phyloP scores from a whole-genome alignment of 2,329 filamentous ascomycete species.

The Pseudogymnoascus sp. region DNA sequence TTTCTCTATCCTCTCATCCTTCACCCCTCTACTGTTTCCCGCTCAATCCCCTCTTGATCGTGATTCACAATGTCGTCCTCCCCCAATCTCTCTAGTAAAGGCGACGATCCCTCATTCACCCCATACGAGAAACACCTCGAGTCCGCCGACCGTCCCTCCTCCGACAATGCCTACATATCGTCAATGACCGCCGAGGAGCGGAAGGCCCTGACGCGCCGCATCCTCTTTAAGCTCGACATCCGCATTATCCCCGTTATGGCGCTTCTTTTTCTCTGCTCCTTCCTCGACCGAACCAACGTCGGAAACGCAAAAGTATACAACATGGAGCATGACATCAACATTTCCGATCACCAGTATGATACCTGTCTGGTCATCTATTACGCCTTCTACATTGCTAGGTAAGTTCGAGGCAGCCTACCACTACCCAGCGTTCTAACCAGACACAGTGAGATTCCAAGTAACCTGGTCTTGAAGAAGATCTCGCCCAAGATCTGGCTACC shows the following conservation, averaged over 20 bases:
- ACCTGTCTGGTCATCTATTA: conserved; percentile 59
- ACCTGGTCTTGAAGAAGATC: conserved; percentile 47
- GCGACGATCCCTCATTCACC: background rate
- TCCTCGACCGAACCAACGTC: conserved; percentile 64
- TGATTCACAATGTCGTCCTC: background rate
- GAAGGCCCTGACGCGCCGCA: conserved; percentile 32
- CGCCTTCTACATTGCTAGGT: conserved; percentile 55
- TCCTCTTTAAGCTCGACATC: conserved; percentile 48
- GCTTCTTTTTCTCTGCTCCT: conserved; percentile 58
- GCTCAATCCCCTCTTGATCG: background rate
- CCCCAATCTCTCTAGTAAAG: background rate
- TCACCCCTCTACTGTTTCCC: background rate
- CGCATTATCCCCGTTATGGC: conserved; percentile 57
- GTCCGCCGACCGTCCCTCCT: background rate
- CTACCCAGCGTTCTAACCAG: background rate
- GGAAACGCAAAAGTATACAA: conserved; percentile 62
- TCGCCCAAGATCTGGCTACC: conserved; percentile 55
- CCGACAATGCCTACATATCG: background rate
- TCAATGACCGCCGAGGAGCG: conserved; percentile 9
- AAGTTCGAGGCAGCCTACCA: conserved; percentile 12
- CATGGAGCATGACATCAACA: conserved; percentile 49
- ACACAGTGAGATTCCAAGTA: conserved; percentile 35
- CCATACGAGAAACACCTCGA: background rate
- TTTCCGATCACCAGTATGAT: conserved; percentile 57
- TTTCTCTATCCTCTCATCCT: background rate